phyloP scores from a whole-genome alignment of 108 stramenopile species.

The Pseudonitzschia delicatissima region DNA sequence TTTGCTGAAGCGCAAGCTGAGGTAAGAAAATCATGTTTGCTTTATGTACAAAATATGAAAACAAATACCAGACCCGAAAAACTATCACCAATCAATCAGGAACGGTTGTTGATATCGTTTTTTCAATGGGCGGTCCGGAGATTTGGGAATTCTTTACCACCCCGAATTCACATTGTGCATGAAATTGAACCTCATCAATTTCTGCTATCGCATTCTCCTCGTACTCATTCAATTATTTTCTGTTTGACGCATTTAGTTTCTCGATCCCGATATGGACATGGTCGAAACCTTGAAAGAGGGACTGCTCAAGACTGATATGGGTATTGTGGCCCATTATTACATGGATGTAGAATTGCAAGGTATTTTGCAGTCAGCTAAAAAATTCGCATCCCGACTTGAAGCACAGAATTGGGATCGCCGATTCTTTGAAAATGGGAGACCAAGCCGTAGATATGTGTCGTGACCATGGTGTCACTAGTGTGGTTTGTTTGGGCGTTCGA shows the following conservation, averaged over 20 bases:
- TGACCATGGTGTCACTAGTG: conserved; percentile 34
- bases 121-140: too few species aligned
- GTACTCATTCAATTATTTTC: neutral
- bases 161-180: too few species aligned
- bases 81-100: too few species aligned
- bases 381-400: conserved; percentile 25
- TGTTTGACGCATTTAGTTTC: conserved; percentile 40
- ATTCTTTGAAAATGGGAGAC: conserved; percentile 95
- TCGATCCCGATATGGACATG: conserved; percentile 67
- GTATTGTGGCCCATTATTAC: conserved; percentile 95
- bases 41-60: too few species aligned
- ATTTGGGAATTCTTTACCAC: neutral
- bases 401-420: conserved; percentile 80
- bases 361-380: conserved; percentile 67
- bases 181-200: too few species aligned
- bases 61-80: too few species aligned
- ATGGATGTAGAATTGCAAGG: conserved; percentile 97
- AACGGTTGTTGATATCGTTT: too few species aligned
- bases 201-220: too few species aligned
- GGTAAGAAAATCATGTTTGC: too few species aligned
- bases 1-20: conserved; percentile 87
- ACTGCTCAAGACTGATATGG: conserved; percentile 67
- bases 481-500: conserved; percentile 93
- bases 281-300: conserved; percentile 55
- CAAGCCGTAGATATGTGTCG: conserved; percentile 86